These are phyloP conservation scores for Blastocystis sp. DNA, from an alignment of 352 stramenopile genomes.

Conservation along the genomic window DNA sequence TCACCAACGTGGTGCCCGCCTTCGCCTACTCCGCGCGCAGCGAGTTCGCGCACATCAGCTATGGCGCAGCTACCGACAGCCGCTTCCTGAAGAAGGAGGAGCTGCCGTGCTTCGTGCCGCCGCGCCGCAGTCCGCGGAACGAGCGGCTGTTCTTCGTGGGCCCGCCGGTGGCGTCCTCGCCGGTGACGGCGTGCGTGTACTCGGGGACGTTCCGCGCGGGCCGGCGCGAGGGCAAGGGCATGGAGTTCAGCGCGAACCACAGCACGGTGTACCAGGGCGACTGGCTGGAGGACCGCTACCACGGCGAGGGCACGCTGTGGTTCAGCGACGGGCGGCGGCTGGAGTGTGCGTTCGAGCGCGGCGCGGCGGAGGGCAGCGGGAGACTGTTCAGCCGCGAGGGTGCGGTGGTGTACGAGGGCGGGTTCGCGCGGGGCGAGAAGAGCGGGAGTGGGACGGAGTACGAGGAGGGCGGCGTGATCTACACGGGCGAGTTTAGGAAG, in stretches of 20 bases:
- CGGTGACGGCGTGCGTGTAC: conserved; percentile 36
- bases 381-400: not conserved
- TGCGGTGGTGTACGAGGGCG: not conserved
- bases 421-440: not conserved
- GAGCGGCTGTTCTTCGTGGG: conserved; percentile 43
- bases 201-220: not conserved
- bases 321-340: not conserved
- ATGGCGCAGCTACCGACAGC: not conserved
- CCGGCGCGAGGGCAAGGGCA: conserved; percentile 9
- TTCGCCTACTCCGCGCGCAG: not conserved
- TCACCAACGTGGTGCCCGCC: not conserved
- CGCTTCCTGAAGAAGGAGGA: not conserved
- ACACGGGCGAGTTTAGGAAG: conserved; percentile 8
- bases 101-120: conserved; percentile 23
- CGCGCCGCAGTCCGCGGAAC: not conserved
- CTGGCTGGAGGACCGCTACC: conserved; percentile 26
- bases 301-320: conserved; percentile 50
- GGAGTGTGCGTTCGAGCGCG: conserved; percentile 23
- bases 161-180: not conserved
- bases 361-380: not conserved
- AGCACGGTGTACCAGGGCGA: conserved; percentile 48
- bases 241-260: conserved; percentile 38
- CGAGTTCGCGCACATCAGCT: not conserved
- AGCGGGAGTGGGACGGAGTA: conserved; percentile 47
- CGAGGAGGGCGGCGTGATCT: conserved; percentile 7